These are phyloP conservation scores for Achaetomiella virescens DNA, from an alignment of 495 filamentous ascomycete species.

Conservation along the genomic window DNA sequence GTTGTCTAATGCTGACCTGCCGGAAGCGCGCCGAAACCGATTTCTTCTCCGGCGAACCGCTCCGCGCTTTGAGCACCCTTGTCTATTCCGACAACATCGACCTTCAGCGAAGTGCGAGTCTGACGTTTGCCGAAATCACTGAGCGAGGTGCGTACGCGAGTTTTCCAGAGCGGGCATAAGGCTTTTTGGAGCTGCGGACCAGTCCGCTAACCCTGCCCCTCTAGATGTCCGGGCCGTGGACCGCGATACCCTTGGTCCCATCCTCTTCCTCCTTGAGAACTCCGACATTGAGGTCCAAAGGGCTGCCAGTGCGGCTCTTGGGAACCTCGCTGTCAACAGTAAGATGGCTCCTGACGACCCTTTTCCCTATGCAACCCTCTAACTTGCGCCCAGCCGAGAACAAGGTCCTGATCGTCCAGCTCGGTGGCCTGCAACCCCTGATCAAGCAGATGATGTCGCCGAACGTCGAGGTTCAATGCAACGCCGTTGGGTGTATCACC, in stretches of 20 bases:
- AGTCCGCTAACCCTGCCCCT: conserved; percentile 20
- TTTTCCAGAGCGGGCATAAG: neutral
- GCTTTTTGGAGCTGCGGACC: neutral
- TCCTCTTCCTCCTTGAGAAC: conserved; percentile 90
- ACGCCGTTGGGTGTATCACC: conserved; percentile 97
- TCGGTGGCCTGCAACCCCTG: conserved; percentile 83
- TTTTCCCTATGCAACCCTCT: conserved; percentile 28
- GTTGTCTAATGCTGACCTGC: conserved; percentile 15
- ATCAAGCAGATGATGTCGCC: conserved; percentile 98
- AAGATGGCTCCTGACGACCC: conserved; percentile 27
- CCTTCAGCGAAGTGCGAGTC: conserved; percentile 90
- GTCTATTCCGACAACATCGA: conserved; percentile 99
- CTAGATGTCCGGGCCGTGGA: conserved; percentile 95
- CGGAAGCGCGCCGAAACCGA: conserved; percentile 83
- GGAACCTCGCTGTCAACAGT: conserved; percentile 97
- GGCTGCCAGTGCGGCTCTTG: conserved; percentile 90
- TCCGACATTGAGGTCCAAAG: conserved; percentile 95
- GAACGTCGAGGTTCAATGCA: conserved; percentile 99
- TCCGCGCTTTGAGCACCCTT: conserved; percentile 86
- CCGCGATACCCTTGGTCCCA: conserved; percentile 88
- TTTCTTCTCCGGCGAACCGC: conserved; percentile 96
- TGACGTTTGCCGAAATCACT: conserved; percentile 98
- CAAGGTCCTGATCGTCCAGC: conserved; percentile 89
- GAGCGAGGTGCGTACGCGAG: conserved; percentile 70
- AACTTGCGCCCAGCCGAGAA: conserved; percentile 71